phyloP scores from a whole-genome alignment of 2,329 filamentous ascomycete genomes.

The Ophiostoma angusticollis region DNA sequence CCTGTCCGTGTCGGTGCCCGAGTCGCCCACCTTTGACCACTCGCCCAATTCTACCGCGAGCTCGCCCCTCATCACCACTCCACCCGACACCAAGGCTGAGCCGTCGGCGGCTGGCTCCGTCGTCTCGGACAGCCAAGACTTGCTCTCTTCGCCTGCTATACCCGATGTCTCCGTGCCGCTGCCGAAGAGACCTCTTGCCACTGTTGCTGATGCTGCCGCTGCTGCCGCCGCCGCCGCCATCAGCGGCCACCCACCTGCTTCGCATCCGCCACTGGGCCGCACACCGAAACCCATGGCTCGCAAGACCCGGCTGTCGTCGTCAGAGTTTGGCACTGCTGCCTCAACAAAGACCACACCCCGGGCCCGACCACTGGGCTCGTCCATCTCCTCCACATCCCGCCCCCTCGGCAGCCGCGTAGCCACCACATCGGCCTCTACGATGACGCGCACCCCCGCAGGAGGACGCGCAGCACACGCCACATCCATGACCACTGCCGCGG shows the following conservation, averaged over 20 bases:
- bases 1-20: constrained; percentile 48
- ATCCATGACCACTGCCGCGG: constrained; percentile 22
- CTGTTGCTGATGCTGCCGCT: constrained; percentile 31
- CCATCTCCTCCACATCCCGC: constrained; percentile 20
- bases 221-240: constrained; percentile 24
- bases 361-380: constrained; percentile 28
- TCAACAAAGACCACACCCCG: constrained; percentile 35
- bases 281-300: constrained; percentile 26
- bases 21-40: constrained; percentile 59
- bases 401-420: constrained; percentile 26
- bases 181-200: constrained; percentile 41
- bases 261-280: constrained; percentile 21
- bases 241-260: too few species aligned
- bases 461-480: constrained; percentile 34
- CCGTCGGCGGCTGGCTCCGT: constrained; percentile 43
- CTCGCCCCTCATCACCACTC: constrained; percentile 80
- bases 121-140: constrained; percentile 51
- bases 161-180: constrained; percentile 60
- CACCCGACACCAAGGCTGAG: constrained; percentile 60
- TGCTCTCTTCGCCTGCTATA: constrained; percentile 80
- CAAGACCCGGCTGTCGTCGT: constrained; percentile 42
- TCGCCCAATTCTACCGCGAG: constrained; percentile 80
- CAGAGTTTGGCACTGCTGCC: constrained; percentile 27
- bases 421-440: constrained; percentile 37
- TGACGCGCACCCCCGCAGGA: constrained; percentile 25